A percentile compares a stretch with the other conserved stretches of the same genome.
Evolutionary conservation across 768 basidiomycete species (phyloP).

Genomic region (Tubosaeta sp.): DNA sequence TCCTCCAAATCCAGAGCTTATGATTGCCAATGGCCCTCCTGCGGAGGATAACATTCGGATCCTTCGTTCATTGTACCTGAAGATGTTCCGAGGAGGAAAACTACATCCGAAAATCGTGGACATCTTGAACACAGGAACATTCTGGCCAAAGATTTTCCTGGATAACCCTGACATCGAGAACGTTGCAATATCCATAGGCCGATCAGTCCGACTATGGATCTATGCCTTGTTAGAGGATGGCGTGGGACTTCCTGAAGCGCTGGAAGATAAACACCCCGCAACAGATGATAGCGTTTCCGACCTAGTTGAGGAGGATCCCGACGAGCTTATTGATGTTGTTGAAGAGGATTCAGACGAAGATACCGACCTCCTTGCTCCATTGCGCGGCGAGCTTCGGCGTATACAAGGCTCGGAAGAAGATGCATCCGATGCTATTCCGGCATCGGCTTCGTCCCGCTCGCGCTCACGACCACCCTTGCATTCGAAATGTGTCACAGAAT

Average conservation of each 20-base stretch:
- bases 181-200: constrained; percentile 56
- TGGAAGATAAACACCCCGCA: constrained; percentile 9
- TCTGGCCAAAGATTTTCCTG: constrained; percentile 70
- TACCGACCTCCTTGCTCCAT: constrained; percentile 59
- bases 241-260: constrained; percentile 50
- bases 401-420: constrained; percentile 43
- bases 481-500: constrained; percentile 43
- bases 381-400: constrained; percentile 62
- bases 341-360: constrained; percentile 50
- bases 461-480: constrained; percentile 13
- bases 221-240: constrained; percentile 67
- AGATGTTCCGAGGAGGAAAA: constrained; percentile 58
- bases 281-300: constrained; percentile 20
- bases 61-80: constrained; percentile 52
- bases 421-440: constrained; percentile 19
- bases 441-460: constrained; percentile 35
- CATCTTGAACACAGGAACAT: constrained; percentile 55
- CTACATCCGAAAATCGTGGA: constrained; percentile 59
- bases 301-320: constrained; percentile 45
- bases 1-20: constrained; percentile 16
- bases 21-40: constrained; percentile 6
- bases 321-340: constrained; percentile 67
- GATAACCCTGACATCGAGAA: constrained; percentile 75
- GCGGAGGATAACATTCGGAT: constrained; percentile 14
- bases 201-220: constrained; percentile 59